Conservation (phyloP, 306 rosid species). For the Luffa aegyptiaca region DNA sequence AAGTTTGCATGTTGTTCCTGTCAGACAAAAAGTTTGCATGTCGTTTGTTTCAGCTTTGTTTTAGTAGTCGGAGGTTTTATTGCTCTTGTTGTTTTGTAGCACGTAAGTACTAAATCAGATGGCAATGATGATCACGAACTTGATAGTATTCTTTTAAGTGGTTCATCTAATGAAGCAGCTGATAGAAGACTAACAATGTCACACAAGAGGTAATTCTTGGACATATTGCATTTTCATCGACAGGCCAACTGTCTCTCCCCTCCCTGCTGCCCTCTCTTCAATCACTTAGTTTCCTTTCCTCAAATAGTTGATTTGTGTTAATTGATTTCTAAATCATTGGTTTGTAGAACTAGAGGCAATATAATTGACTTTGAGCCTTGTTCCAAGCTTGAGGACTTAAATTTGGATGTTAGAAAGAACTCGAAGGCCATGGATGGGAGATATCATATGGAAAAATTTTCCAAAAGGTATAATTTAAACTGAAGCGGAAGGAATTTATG, state of each 20-base stretch:
- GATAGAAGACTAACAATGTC: constrained; percentile 26
- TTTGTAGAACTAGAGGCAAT: constrained; percentile 40
- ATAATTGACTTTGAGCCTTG: constrained; percentile 86
- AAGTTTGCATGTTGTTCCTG: neutral
- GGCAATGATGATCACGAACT: constrained; percentile 24
- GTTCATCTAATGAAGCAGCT: constrained; percentile 23
- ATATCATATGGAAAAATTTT: constrained; percentile 24
- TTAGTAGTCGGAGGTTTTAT: neutral
- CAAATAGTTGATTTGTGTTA: neutral
- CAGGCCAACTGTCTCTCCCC: neutral
- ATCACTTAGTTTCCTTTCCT: neutral
- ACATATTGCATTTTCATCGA: neutral
- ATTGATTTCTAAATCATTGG: constrained; percentile 9
- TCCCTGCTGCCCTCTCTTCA: constrained; percentile 1
- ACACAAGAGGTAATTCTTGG: constrained; percentile 30
- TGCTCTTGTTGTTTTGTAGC: constrained; percentile 20
- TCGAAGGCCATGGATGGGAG: constrained; percentile 37
- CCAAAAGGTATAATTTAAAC: constrained; percentile 40
- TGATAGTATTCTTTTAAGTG: constrained; percentile 21
- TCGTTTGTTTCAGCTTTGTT: neutral
- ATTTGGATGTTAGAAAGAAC: constrained; percentile 70
- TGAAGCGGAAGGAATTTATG: neutral
- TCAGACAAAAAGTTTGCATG: neutral
- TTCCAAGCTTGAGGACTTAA: constrained; percentile 88
- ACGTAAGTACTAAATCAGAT: constrained; percentile 23